Conservation (phyloP, 1,139 yeast genomes). For the Yamadazyma atmosphaerica region DNA sequence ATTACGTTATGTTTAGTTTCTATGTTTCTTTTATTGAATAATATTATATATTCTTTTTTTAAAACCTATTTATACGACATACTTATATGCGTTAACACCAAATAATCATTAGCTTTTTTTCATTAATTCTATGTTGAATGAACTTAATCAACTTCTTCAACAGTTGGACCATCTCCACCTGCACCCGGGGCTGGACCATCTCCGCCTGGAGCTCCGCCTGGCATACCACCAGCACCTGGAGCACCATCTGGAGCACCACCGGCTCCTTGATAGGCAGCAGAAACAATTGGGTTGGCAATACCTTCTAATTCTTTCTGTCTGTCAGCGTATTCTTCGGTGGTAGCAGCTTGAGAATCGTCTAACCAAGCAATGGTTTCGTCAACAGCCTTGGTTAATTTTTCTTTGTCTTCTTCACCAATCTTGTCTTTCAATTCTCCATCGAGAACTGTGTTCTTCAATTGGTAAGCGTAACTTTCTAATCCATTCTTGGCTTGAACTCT, state of each 20-base stretch:
- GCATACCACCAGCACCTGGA: conserved; percentile 19
- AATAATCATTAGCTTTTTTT: neutral
- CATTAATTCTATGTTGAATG: neutral
- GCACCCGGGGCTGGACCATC: conserved; percentile 32
- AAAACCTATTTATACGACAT: neutral
- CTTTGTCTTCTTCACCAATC: conserved; percentile 48
- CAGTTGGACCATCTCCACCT: conserved; percentile 61
- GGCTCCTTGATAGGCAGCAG: conserved; percentile 60
- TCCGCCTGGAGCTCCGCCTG: conserved; percentile 36
- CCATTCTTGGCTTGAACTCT: conserved; percentile 67
- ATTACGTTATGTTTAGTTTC: neutral
- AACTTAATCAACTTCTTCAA: conserved; percentile 66
- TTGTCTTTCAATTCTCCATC: conserved; percentile 54
- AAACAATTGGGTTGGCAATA: conserved; percentile 65
- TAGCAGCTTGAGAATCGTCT: conserved; percentile 51
- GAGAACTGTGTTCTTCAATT: conserved; percentile 61
- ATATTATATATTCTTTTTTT: neutral
- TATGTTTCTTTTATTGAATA: neutral
- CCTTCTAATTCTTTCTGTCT: conserved; percentile 67
- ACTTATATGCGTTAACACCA: neutral
- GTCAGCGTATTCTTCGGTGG: conserved; percentile 57
- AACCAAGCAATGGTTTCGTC: conserved; percentile 51
- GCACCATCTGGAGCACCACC: conserved; percentile 50
- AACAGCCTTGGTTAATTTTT: conserved; percentile 39
- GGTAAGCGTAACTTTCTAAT: conserved; percentile 86